These are phyloP conservation scores for Albophoma yamanashiensis DNA, from an alignment of 2,329 filamentous ascomycete genomes.

Conservation along the genomic window DNA sequence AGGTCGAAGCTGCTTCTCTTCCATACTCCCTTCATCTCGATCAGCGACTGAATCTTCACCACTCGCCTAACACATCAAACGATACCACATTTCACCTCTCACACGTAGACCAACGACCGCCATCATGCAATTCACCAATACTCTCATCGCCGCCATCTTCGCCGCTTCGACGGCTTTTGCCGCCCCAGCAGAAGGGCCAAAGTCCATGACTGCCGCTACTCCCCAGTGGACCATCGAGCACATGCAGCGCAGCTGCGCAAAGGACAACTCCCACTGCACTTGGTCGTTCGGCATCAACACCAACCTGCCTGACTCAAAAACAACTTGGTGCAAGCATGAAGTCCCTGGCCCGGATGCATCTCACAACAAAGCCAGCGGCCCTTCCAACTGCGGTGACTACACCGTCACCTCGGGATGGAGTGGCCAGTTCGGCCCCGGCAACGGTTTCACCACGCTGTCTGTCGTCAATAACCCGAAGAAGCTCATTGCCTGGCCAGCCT, in stretches of 20 bases:
- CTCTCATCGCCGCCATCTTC: constrained; percentile 23
- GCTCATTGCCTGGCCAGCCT: constrained; percentile 40
- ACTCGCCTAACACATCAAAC: not conserved
- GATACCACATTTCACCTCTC: not conserved
- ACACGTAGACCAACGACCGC: constrained; percentile 2
- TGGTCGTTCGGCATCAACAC: constrained; percentile 34
- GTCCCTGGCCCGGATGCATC: constrained; percentile 21
- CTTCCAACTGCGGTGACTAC: constrained; percentile 35
- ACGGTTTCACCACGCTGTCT: constrained; percentile 43
- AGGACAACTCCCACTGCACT: constrained; percentile 26
- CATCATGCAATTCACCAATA: constrained; percentile 33
- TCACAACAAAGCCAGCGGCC: constrained; percentile 23
- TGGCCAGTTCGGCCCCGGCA: constrained; percentile 39
- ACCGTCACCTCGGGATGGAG: constrained; percentile 44
- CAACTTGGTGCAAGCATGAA: constrained; percentile 10
- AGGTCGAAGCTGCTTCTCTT: not conserved
- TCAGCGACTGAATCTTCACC: not conserved
- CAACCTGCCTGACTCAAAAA: constrained; percentile 10
- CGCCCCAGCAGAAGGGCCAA: constrained; percentile 18
- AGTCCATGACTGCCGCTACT: constrained; percentile 28
- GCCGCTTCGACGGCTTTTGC: constrained; percentile 24
- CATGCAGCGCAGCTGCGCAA: constrained; percentile 29
- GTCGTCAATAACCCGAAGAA: constrained; percentile 31
- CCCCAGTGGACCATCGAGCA: constrained; percentile 31
- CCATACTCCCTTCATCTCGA: not conserved